Conservation (phyloP, 2,329 filamentous ascomycete genomes). For the Pestalotiopsis sp. region DNA sequence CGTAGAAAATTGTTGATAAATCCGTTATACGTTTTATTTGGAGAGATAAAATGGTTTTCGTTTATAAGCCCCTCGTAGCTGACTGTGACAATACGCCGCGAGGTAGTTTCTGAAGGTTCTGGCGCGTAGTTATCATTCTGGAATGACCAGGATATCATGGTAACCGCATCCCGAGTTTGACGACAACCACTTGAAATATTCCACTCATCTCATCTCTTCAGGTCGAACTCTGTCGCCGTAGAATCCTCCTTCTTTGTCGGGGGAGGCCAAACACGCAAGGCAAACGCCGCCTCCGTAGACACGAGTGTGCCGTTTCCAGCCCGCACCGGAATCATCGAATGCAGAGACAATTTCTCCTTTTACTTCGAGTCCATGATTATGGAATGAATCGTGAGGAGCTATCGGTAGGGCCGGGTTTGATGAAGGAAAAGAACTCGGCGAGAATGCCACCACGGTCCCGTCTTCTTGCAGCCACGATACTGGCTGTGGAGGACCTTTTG, state of each 20-base stretch:
- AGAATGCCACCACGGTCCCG: conserved; percentile 36
- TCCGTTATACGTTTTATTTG: too few species aligned
- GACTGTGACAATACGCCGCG: too few species aligned
- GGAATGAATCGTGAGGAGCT: conserved; percentile 41
- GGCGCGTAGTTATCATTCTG: too few species aligned
- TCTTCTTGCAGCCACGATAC: conserved; percentile 18
- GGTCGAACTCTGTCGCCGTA: conserved; percentile 58
- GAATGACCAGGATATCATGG: too few species aligned
- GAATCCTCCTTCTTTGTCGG: conserved; percentile 48
- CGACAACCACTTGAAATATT: too few species aligned
- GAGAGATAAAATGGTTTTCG: too few species aligned
- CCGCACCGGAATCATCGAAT: conserved; percentile 48
- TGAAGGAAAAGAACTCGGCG: conserved; percentile 53
- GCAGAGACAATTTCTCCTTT: conserved; percentile 54
- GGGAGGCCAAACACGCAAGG: conserved; percentile 52
- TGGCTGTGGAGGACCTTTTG: conserved; percentile 31
- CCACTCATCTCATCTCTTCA: conserved; percentile 47
- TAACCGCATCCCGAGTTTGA: too few species aligned
- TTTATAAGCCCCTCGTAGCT: too few species aligned
- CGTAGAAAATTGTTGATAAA: too few species aligned
- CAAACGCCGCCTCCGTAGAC: conserved; percentile 63
- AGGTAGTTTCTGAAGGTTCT: too few species aligned
- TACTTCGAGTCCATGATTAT: conserved; percentile 42
- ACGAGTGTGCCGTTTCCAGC: conserved; percentile 60
- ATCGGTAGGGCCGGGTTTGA: conserved; percentile 50